A percentile compares a stretch with the other conserved stretches of the same genome.
Conservation (phyloP, 2,329 filamentous ascomycete species). For the Periconia macrospinosa region DNA sequence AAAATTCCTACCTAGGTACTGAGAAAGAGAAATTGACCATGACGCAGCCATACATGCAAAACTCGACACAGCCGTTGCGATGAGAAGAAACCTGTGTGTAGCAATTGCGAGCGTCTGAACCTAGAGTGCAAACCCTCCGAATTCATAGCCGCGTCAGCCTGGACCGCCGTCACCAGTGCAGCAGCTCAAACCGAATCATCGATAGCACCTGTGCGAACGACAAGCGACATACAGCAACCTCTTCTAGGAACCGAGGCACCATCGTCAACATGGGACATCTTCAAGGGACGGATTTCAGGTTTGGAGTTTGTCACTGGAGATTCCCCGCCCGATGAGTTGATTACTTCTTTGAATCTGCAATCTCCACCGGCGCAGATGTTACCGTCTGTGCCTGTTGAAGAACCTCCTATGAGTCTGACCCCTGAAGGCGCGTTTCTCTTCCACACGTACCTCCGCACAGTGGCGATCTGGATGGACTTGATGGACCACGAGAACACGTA, state of each 20-base stretch:
- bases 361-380: slow-evolving; percentile 13
- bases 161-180: slow-evolving; percentile 5
- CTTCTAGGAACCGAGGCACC: slow-evolving; percentile 6
- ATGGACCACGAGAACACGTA: slow-evolving; percentile 36
- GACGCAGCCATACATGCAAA: slow-evolving; percentile 35
- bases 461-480: slow-evolving; percentile 40
- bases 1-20: background rate
- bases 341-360: slow-evolving; percentile 10
- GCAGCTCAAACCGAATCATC: slow-evolving; percentile 2
- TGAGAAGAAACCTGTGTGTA: slow-evolving; percentile 35
- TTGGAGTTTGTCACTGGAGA: slow-evolving; percentile 20
- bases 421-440: slow-evolving; percentile 36
- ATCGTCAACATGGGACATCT: slow-evolving; percentile 26
- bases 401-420: slow-evolving; percentile 18
- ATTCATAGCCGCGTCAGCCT: slow-evolving; percentile 19
- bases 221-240: background rate
- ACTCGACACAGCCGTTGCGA: slow-evolving; percentile 39
- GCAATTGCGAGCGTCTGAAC: slow-evolving; percentile 34
- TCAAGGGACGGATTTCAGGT: slow-evolving; percentile 25
- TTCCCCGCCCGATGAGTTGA: slow-evolving; percentile 10
- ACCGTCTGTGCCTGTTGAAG: slow-evolving; percentile 4
- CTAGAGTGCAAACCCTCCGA: slow-evolving; percentile 30
- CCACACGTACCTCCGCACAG: slow-evolving; percentile 34
- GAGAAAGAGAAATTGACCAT: slow-evolving; percentile 1
- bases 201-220: background rate